Evolutionary conservation across 2,329 filamentous ascomycete species (phyloP), one percentile per base, ranked within the genome.

Genomic region (Trichoderma sp.): DNA sequence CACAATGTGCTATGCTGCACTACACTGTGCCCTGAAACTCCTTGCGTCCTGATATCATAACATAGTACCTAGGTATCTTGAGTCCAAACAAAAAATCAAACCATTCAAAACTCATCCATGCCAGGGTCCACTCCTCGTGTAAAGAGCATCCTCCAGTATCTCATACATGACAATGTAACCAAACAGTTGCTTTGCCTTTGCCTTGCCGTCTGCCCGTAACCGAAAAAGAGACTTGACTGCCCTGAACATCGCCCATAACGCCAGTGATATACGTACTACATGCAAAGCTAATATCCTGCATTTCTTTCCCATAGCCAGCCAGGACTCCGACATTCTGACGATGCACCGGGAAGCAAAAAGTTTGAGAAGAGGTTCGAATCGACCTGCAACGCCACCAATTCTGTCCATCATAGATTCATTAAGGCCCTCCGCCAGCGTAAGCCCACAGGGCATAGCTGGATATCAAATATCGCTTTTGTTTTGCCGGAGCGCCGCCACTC

Each of bases 321-420:
- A 49, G 24, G 58, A 60, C 21, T 47, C 47, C 64, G n/a, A 68
- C 31, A 11, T 29, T 37, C 24, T 27, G 33, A 52, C 29, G 43
- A 53, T 60, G 40, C 33, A 55, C 27, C 56, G 35, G 55, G 55
- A 35, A 59, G 53, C 31, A 24, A 62, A 14, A 62, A 14, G 40
- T 43, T 8, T 33, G 47, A 55, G 40, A 55, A 55, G 40, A 56
- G 55, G 33, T 21, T 60, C n/a, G 33, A 61, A 61, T 56, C 47
- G n/a, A 33, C 52, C 68, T 47, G 21, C 60, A 60, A 65, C 66
- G 47, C 59, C 68, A 35, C 68, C 68, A 47, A 19, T 24, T 43
- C 63, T 55, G 47, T 43, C 55, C 62, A 56, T 69, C 68, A 43
- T 70, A 70, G 11, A 58, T 65, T 70, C 68, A 70, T 70, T 70